Evolutionary conservation across 1,139 yeast genomes (phyloP), one percentile per base, ranked within the genome.

Genomic region (Magnusiomyces clavatus): DNA sequence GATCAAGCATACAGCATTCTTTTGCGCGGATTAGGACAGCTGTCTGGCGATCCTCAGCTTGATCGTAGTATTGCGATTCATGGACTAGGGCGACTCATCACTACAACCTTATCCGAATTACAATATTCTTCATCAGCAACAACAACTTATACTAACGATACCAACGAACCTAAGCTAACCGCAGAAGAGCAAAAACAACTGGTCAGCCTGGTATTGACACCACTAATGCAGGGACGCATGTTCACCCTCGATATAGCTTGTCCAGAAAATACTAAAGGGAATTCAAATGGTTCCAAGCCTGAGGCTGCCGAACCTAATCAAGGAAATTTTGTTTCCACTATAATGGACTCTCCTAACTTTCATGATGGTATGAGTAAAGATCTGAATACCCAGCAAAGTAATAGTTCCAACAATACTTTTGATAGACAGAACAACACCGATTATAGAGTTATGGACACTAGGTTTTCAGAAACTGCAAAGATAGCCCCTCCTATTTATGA

Each of bases 401-500:
- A 24, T 24, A 24, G 31, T 24, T 8, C 31, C 6, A 24, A 24
- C 31, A 24, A 8, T 8, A 5, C 31, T 24, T 24, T 24, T 24
- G 31, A 24, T 24, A 24, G 31, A 24, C 31, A 24, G 31, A 8
- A 24, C 31, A n/a, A n/a, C n/a, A n/a, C n/a, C n/a, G n/a, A n/a
- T n/a, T n/a, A n/a, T n/a, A 24, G 31, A 24, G 31, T 24, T 4
- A 24, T 24, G 8, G 31, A 24, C 31, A 24, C 31, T 5, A 24
- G 31, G n/a, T n/a, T n/a, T n/a, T n/a, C n/a, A n/a, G n/a, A n/a
- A n/a, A n/a, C n/a, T n/a, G n/a, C n/a, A n/a, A n/a, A n/a, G n/a
- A n/a, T n/a, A n/a, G n/a, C n/a, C 10, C 31, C 35, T 10, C 47
- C 47, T 19, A 39, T 44, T 16, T 44, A 44, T 17, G 47, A 44